Percentiles rank a stretch among this genome's conserved stretches.
Evolutionary conservation across 305 asterid species (phyloP).

Genomic region (Rubia peregrina): DNA sequence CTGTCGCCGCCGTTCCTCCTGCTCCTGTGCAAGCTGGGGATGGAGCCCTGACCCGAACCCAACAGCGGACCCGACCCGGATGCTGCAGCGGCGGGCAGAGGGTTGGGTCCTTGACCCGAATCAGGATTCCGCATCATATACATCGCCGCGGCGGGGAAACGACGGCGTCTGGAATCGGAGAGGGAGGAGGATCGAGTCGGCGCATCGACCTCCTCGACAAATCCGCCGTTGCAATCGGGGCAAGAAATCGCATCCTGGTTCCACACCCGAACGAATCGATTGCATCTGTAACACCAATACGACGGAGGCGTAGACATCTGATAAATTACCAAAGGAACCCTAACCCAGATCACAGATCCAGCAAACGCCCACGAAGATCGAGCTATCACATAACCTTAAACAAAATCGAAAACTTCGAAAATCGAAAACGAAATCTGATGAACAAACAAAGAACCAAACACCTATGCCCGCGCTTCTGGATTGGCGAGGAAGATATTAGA

Average conservation of each 20-base stretch:
- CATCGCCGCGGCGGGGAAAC: conserved; percentile 73
- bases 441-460: background rate
- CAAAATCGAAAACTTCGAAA: background rate
- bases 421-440: background rate
- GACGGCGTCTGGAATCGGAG: conserved; percentile 61
- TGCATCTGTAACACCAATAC: conserved; percentile 93
- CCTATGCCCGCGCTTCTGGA: background rate
- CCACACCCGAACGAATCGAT: conserved; percentile 59
- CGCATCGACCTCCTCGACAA: conserved; percentile 61
- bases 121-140: conserved; percentile 45
- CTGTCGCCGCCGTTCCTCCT: conserved; percentile 72
- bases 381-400: background rate
- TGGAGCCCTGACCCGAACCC: conserved; percentile 36
- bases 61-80: conserved; percentile 19
- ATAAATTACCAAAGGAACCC: background rate
- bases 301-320: conserved; percentile 55
- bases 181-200: conserved; percentile 40
- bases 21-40: conserved; percentile 60
- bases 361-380: conserved; percentile 5
- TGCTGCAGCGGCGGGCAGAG: conserved; percentile 7
- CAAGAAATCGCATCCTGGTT: conserved; percentile 48
- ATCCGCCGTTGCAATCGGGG: conserved; percentile 78
- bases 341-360: conserved; percentile 18
- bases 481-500: background rate
- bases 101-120: conserved; percentile 34